Conservation (phyloP, 768 basidiomycete species). For the Xerocomellus chrysenteron region DNA sequence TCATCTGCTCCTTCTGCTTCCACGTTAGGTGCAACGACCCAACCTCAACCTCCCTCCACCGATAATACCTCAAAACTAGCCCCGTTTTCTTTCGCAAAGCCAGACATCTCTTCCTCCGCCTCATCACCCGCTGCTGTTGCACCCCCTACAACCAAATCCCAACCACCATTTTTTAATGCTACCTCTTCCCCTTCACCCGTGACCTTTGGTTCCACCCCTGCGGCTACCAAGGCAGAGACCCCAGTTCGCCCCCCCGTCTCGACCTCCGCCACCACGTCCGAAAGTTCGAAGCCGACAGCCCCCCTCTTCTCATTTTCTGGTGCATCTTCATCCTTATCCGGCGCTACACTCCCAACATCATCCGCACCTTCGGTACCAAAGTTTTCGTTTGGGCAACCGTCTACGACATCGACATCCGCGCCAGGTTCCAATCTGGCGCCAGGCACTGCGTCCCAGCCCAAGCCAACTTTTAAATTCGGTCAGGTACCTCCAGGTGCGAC, state of each 20-base stretch:
- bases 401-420: slow-evolving; percentile 2
- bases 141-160: slow-evolving; percentile 5
- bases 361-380: slow-evolving; percentile 16
- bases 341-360: slow-evolving; percentile 1
- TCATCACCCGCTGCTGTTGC: slow-evolving; percentile 14
- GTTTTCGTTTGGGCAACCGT: slow-evolving; percentile 27
- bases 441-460: slow-evolving; percentile 19
- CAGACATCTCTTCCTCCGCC: slow-evolving; percentile 24
- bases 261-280: not conserved
- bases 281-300: slow-evolving; percentile 11
- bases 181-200: slow-evolving; percentile 2
- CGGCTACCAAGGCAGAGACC: slow-evolving; percentile 6
- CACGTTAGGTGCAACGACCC: slow-evolving; percentile 2
- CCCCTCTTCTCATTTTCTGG: slow-evolving; percentile 24
- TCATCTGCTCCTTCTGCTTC: slow-evolving; percentile 7
- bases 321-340: slow-evolving; percentile 6
- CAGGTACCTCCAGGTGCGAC: slow-evolving; percentile 22
- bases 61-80: slow-evolving; percentile 13
- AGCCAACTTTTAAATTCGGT: slow-evolving; percentile 21
- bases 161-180: slow-evolving; percentile 22
- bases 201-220: slow-evolving; percentile 10
- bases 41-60: slow-evolving; percentile 8
- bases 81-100: slow-evolving; percentile 15
- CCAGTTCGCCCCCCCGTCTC: not conserved
- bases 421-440: slow-evolving; percentile 4